Evolutionary conservation across 2,329 filamentous ascomycete species (phyloP).

Genomic region (Xylariaceae sp.): DNA sequence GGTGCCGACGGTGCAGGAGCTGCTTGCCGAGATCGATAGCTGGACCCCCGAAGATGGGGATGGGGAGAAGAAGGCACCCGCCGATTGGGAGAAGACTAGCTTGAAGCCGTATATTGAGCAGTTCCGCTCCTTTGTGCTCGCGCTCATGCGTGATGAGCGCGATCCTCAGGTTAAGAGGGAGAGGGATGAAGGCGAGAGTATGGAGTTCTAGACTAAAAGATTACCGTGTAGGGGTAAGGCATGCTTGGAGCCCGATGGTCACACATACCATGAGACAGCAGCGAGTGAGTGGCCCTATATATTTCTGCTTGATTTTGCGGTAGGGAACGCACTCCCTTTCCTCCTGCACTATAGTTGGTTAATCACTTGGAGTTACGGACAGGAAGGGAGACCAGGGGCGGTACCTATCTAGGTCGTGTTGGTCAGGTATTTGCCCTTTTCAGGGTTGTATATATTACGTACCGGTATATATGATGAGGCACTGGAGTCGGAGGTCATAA

Average conservation of each 20-base stretch:
- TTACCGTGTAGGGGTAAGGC: too few species aligned
- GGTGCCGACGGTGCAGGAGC: conserved; percentile 86
- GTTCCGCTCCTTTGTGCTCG: conserved; percentile 82
- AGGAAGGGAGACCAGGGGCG: too few species aligned
- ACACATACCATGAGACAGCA: too few species aligned
- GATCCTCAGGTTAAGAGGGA: conserved; percentile 63
- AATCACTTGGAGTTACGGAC: too few species aligned
- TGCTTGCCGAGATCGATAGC: conserved; percentile 85
- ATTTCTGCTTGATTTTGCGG: too few species aligned
- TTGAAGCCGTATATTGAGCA: conserved; percentile 91
- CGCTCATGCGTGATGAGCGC: conserved; percentile 77
- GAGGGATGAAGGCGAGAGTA: conserved; percentile 55
- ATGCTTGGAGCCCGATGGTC: too few species aligned
- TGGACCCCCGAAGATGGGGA: conserved; percentile 55
- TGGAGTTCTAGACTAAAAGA: conserved; percentile 66
- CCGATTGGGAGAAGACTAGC: conserved; percentile 97
- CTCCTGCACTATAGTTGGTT: too few species aligned
- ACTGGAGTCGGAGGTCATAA: background rate
- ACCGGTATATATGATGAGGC: background rate
- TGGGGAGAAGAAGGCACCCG: conserved; percentile 49
- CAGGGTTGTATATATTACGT: conserved; percentile 5
- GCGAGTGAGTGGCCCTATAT: too few species aligned
- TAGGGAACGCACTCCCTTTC: too few species aligned
- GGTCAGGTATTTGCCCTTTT: too few species aligned
- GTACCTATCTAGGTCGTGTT: too few species aligned